Evolutionary conservation across 495 filamentous ascomycete species (phyloP), one percentile per base, ranked within the genome.

Genomic region (Cenococcum geophilum): DNA sequence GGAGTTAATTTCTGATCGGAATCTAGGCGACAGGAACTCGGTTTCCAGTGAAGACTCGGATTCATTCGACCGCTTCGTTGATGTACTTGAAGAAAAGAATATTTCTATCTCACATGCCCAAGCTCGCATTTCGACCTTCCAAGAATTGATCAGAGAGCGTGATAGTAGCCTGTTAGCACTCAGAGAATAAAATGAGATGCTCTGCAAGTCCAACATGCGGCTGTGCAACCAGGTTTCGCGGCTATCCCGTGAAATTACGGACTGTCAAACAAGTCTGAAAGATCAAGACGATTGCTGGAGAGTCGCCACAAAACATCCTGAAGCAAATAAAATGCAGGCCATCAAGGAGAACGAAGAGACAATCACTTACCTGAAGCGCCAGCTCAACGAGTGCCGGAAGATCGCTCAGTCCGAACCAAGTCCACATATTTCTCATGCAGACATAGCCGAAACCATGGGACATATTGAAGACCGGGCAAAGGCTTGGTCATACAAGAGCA

Each of bases 281-380:
- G 45, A 9, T 49, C 12, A 49, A 49, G 45, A 49, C 45, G 45
- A 49, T 49, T 49, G 45, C 45, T 49, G 45, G 45, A 49, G 20
- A 49, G 45, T 49, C 45, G 6, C 45, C 12, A 49, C 21, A 22
- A 49, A 49, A 20, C 45, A 49, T 22, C 45, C 45, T 16, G 45
- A 49, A 49, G 14, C 21, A n/a, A 49, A 49, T 16, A 8, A 5
- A 49, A 49, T 49, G 21, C 45, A 49, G 21, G 45, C 45, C 45
- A 49, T 49, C 45, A 49, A 49, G 45, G 45, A 49, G 45, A 49
- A 49, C 45, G 45, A 49, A 49, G 45, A 49, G 45, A 49, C 45
- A 22, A 49, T 49, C 12, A 49, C 45, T 22, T 22, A 49, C 20
- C 45, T 49, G 45, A 49, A 49, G 45, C 45, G 45, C 18, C 45